Base-by-base conservation (phyloP, 2,329 filamentous ascomycete genomes). In the Arthrobotrys conoides region DNA sequence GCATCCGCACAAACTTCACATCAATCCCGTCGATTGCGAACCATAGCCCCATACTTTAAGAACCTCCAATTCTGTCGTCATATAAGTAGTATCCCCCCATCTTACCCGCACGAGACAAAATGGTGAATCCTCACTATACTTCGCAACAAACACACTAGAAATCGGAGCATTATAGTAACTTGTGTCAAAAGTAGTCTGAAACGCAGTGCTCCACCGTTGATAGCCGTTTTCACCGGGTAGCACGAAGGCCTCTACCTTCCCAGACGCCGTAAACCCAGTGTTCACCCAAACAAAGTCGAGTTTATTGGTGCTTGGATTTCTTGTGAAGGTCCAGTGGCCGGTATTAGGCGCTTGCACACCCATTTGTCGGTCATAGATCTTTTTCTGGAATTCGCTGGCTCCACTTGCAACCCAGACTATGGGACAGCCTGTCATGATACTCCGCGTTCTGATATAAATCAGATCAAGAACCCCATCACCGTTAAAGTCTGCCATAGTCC, bases 31-130 rank as follows among this genome's bases (percentile, higher is more conserved):
- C 2, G 20, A 1, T 22, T 49, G 2, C 6, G 20, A 2, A n/a
- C 3, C 3, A 5, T 46, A 20, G 10, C n/a, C 44, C n/a, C 44
- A 46, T 18, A 46, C 18, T 20, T 33, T 55, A 5, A 55, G 14
- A 55, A 55, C 51, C 12, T 55, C 22, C 5, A 55, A 27, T 27
- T 55, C 51, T 24, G 51, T 55, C 27, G 24, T 55, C 24, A 18
- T 33, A 2, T 16, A 55, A 18, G 24, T 12, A 12, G 51, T 55
- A 18, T 18, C 51, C 24, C 10, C 24, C 51, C 51, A 55, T 18
- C 33, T 55, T 5, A 55, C 51, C 27, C 33, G 24, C 24, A 55
- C 24, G 2, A 55, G 51, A 9, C 51, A 33, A 18, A 55, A 55
- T 12, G 51, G 51, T 1, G 5, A n/a, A 6, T 22, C 24, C 1